Evolutionary conservation across 2,329 filamentous ascomycete genomes (phyloP).

Genomic region (Sarocladium brachiariae): DNA sequence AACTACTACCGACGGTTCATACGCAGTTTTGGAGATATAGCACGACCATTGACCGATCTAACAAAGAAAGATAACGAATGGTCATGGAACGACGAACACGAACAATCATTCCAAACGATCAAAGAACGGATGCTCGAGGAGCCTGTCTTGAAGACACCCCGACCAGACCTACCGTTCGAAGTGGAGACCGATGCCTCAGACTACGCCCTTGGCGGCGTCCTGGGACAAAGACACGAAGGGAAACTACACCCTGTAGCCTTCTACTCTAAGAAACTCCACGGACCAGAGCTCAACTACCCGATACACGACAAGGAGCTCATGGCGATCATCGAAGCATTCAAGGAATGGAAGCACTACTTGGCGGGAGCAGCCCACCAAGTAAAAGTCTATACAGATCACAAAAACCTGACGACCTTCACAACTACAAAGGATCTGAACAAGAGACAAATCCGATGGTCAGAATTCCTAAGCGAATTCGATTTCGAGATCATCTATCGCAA

Average conservation of each 20-base stretch:
- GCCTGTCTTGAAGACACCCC: no score
- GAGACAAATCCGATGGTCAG: no score
- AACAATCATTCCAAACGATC: background rate
- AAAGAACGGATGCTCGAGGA: no score
- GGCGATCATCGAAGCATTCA: slow-evolving; percentile 9
- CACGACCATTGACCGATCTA: background rate
- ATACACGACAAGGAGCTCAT: slow-evolving; percentile 11
- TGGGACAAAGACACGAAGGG: no score
- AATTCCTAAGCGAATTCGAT: slow-evolving; percentile 5
- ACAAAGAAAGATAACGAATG: background rate
- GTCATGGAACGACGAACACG: background rate
- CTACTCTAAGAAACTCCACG: background rate
- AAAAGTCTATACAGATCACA: slow-evolving; percentile 11
- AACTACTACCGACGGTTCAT: no score
- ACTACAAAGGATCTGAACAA: slow-evolving; percentile 11
- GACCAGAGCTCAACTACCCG: background rate
- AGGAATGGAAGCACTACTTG: slow-evolving; percentile 16
- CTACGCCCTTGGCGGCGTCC: no score
- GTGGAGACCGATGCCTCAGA: no score
- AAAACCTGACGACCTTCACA: slow-evolving; percentile 6
- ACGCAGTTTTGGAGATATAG: background rate
- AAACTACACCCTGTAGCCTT: background rate
- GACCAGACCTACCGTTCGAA: no score
- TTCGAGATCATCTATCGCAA: slow-evolving; percentile 15
- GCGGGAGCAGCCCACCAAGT: slow-evolving; percentile 12